Evolutionary conservation across 2,329 filamentous ascomycete genomes (phyloP).

Genomic region (Pseudonectria foliicola): DNA sequence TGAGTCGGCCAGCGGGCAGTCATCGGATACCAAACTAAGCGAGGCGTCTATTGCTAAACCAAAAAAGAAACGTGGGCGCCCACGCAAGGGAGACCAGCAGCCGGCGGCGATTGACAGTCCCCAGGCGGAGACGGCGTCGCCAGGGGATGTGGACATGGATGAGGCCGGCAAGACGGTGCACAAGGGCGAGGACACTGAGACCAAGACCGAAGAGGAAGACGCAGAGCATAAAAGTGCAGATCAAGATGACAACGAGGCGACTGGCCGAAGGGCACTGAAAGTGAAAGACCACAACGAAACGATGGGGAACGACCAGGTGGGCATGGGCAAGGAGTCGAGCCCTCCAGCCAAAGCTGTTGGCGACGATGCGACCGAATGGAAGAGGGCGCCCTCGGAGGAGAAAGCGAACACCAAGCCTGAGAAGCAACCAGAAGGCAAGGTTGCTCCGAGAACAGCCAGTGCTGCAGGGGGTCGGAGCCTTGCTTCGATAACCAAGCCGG

Average conservation of each 20-base stretch:
- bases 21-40: slow-evolving; percentile 3
- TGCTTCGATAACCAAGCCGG: slow-evolving; percentile 26
- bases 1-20: slow-evolving; percentile 5
- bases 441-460: too few relatives aligned
- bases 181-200: not conserved
- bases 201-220: not conserved
- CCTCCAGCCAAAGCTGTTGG: too few relatives aligned
- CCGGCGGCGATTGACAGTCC: slow-evolving; percentile 4
- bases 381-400: too few relatives aligned
- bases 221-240: not conserved
- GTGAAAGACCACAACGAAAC: not conserved
- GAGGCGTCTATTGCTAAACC: slow-evolving; percentile 6
- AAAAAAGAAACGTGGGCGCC: slow-evolving; percentile 36
- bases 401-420: not conserved
- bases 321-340: too few relatives aligned
- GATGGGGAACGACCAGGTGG: not conserved
- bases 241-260: not conserved
- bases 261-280: too few relatives aligned
- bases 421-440: not conserved
- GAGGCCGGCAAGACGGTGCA: slow-evolving; percentile 1
- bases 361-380: too few relatives aligned
- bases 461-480: slow-evolving; percentile 11
- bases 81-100: slow-evolving; percentile 29
- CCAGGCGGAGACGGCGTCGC: not conserved
- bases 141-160: not conserved